Evolutionary conservation across 495 filamentous ascomycete genomes (phyloP).

Genomic region (Platismatia glauca): DNA sequence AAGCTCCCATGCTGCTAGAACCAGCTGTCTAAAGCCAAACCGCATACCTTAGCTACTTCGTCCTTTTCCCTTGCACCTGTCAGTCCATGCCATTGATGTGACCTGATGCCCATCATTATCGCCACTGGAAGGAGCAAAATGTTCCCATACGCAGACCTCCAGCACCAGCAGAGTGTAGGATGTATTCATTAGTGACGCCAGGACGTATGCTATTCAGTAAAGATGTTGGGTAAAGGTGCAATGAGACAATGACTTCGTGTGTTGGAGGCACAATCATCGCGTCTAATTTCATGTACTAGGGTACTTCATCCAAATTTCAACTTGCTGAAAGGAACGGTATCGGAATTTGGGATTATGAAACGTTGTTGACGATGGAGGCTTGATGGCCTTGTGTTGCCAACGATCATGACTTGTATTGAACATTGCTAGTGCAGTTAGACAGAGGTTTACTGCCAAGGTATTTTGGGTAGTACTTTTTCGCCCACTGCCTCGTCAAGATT

Average conservation of each 20-base stretch:
- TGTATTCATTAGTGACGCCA: slow-evolving; percentile 3
- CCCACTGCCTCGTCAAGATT: slow-evolving; percentile 84
- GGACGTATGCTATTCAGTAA: slow-evolving; percentile 7
- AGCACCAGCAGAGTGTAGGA: neutral
- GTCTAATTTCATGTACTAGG: slow-evolving; percentile 12
- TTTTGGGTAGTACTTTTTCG: slow-evolving; percentile 57
- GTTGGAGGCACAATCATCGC: neutral
- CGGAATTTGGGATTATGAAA: neutral
- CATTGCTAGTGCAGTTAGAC: slow-evolving; percentile 1
- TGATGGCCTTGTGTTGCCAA: neutral
- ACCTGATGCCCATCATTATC: neutral
- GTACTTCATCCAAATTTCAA: slow-evolving; percentile 10
- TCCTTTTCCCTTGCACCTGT: neutral
- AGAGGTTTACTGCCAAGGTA: slow-evolving; percentile 24
- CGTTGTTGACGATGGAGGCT: neutral
- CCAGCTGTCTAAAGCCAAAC: slow-evolving; percentile 4
- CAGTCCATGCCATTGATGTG: neutral
- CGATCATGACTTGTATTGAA: slow-evolving; percentile 3
- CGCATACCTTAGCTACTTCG: neutral
- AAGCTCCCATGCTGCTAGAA: slow-evolving; percentile 6
- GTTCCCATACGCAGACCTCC: slow-evolving; percentile 7
- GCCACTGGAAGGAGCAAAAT: neutral
- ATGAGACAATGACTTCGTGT: neutral
- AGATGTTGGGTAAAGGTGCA: slow-evolving; percentile 2
- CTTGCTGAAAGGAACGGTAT: neutral